Base-by-base conservation (phyloP, 2,329 filamentous ascomycete genomes). In the Eutypella sp. region DNA sequence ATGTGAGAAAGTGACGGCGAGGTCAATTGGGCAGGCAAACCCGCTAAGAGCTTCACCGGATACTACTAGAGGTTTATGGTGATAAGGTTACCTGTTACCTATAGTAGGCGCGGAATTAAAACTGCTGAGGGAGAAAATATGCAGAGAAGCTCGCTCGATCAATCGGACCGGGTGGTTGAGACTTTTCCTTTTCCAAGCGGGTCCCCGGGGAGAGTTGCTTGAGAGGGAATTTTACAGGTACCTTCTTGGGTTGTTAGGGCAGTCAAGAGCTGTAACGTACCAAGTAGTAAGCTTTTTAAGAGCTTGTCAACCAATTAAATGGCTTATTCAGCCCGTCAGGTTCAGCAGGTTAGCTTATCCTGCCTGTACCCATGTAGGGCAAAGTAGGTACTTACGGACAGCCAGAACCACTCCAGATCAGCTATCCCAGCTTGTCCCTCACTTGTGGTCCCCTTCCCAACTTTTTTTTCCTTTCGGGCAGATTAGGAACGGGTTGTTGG, bases 161-260 rank as follows among this genome's bases (percentile, higher is more conserved):
- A n/a, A n/a, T n/a, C n/a, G n/a, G n/a, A n/a, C n/a, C n/a, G n/a
- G n/a, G n/a, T 39, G 36, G 23, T 11, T 15, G 36, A 20, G 54
- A 59, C 57, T 55, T 60, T 60, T 53, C 40, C 49, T 46, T 45
- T 54, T 19, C 56, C 57, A 53, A 55, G 46, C 57, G 55, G 52
- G 55, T 56, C 55, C 55, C 49, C 20, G 33, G 13, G 48, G 47
- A 51, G 50, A n/a, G n/a, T n/a, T n/a, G n/a, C n/a, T n/a, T n/a
- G n/a, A n/a, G n/a, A n/a, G n/a, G n/a, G n/a, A n/a, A n/a, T n/a
- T n/a, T n/a, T n/a, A n/a, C n/a, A n/a, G n/a, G n/a, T n/a, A n/a
- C n/a, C n/a, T n/a, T n/a, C n/a, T n/a, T n/a, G n/a, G n/a, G n/a
- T n/a, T n/a, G n/a, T n/a, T n/a, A n/a, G n/a, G n/a, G n/a, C n/a